phyloP scores from a whole-genome alignment of 306 rosid genomes.

The Arachis hypogaea region DNA sequence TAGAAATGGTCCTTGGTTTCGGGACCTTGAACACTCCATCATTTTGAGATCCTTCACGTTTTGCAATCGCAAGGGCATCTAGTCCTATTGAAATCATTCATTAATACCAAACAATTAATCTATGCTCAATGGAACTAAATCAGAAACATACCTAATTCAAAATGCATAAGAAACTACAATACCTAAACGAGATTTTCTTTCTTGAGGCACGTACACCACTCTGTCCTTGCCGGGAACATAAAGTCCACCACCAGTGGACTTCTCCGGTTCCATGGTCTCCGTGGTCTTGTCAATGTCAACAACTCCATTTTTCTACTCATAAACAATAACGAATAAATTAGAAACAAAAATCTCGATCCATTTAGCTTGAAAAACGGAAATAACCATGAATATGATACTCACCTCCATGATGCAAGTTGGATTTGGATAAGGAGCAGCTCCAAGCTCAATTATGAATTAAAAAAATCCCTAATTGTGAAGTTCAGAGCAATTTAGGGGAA shows the following conservation, averaged over 20 bases:
- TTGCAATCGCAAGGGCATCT: slow-evolving; percentile 80
- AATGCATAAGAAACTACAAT: slow-evolving; percentile 28
- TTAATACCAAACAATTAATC: slow-evolving; percentile 6
- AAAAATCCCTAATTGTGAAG: slow-evolving; percentile 8
- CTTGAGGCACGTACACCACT: slow-evolving; percentile 64
- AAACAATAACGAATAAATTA: slow-evolving; percentile 23
- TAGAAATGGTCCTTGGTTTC: slow-evolving; percentile 59
- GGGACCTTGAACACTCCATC: slow-evolving; percentile 79
- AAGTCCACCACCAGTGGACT: slow-evolving; percentile 57
- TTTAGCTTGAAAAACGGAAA: background rate
- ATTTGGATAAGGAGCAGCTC: background rate
- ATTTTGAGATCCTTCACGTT: slow-evolving; percentile 62
- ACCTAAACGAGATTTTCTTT: slow-evolving; percentile 82
- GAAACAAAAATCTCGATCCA: background rate
- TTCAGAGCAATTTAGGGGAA: background rate
- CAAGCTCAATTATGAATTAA: background rate
- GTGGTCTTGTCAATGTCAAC: slow-evolving; percentile 67
- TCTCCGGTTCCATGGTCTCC: slow-evolving; percentile 66
- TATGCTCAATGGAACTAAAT: slow-evolving; percentile 2
- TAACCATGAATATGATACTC: background rate
- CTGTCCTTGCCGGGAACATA: slow-evolving; percentile 83
- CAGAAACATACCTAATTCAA: background rate
- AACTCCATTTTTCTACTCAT: slow-evolving; percentile 50
- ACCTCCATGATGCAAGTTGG: slow-evolving; percentile 41
- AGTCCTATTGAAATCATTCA: slow-evolving; percentile 60